Percentiles rank a stretch among this genome's conserved stretches.
These are phyloP conservation scores for Teratosphaeria gauchensis DNA, from an alignment of 2,329 filamentous ascomycete species.

Conservation along the genomic window DNA sequence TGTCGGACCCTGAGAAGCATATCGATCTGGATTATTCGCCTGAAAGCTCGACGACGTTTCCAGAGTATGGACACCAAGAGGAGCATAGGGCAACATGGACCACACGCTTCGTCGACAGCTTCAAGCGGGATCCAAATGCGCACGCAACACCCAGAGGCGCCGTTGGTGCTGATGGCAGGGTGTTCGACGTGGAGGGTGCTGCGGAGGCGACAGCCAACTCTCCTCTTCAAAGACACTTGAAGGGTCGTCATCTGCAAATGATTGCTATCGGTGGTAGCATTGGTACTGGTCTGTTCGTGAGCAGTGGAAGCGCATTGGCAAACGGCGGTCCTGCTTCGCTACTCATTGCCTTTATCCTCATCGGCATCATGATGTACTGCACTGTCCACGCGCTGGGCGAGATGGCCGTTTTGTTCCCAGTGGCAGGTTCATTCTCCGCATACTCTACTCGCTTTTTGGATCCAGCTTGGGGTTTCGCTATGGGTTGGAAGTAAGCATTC, in stretches of 20 bases:
- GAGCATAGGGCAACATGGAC: slow-evolving; percentile 13
- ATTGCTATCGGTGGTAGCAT: slow-evolving; percentile 93
- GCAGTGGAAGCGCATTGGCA: slow-evolving; percentile 40
- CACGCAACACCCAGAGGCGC: slow-evolving; percentile 39
- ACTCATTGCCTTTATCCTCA: slow-evolving; percentile 57
- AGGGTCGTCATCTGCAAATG: slow-evolving; percentile 84
- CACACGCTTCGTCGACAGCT: slow-evolving; percentile 47
- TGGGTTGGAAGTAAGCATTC: slow-evolving; percentile 17
- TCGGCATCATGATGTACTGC: slow-evolving; percentile 69
- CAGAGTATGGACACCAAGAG: slow-evolving; percentile 18
- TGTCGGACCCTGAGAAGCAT: slow-evolving; percentile 14
- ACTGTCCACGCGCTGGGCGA: slow-evolving; percentile 88
- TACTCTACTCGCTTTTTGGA: slow-evolving; percentile 90
- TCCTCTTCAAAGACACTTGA: slow-evolving; percentile 60
- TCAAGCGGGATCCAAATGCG: slow-evolving; percentile 53
- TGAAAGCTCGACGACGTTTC: slow-evolving; percentile 7
- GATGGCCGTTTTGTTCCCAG: slow-evolving; percentile 79
- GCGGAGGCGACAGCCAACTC: slow-evolving; percentile 58
- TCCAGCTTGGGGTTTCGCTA: slow-evolving; percentile 47
- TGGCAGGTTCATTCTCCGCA: slow-evolving; percentile 83
- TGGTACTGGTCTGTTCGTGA: slow-evolving; percentile 38
- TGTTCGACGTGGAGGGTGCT: slow-evolving; percentile 54
- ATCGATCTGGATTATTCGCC: slow-evolving; percentile 11
- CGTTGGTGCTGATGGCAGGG: slow-evolving; percentile 43
- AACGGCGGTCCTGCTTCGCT: slow-evolving; percentile 69